Conservation (phyloP, 371 early-diverging fungal genomes). For the Mucor velutinosus region DNA sequence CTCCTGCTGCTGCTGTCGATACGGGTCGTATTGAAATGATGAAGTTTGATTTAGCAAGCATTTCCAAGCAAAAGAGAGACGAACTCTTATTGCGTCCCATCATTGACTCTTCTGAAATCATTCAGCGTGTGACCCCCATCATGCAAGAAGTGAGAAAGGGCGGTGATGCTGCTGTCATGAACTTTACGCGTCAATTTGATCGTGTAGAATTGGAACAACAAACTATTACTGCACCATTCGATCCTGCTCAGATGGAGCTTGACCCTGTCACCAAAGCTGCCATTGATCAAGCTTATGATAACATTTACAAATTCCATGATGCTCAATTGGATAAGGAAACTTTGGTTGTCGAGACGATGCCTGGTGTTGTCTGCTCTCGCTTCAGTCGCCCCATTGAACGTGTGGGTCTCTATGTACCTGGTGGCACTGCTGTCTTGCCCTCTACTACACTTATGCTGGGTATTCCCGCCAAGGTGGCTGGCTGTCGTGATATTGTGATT, state of each 20-base stretch:
- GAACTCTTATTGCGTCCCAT: conserved; percentile 89
- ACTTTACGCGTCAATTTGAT: conserved; percentile 91
- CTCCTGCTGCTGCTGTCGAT: neutral
- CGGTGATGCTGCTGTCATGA: conserved; percentile 88
- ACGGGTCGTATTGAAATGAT: conserved; percentile 65
- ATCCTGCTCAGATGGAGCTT: conserved; percentile 65
- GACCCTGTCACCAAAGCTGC: conserved; percentile 74
- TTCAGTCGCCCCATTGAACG: conserved; percentile 93
- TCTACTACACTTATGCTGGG: conserved; percentile 96
- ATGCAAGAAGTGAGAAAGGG: conserved; percentile 77
- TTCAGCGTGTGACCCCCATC: conserved; percentile 88
- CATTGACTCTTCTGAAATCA: conserved; percentile 85
- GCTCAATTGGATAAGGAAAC: conserved; percentile 83
- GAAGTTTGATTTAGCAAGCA: conserved; percentile 50
- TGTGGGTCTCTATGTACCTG: conserved; percentile 97
- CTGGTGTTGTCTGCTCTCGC: conserved; percentile 92
- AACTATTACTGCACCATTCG: conserved; percentile 88
- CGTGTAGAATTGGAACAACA: conserved; percentile 70
- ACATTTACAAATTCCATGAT: conserved; percentile 91
- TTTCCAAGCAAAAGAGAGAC: conserved; percentile 48
- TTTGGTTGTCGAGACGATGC: conserved; percentile 92
- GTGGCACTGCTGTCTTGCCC: conserved; percentile 97
- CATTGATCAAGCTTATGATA: conserved; percentile 94
- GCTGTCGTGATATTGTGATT: conserved; percentile 92
- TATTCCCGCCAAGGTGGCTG: conserved; percentile 97